Evolutionary conservation across 2,329 filamentous ascomycete species (phyloP), one percentile per base, ranked within the genome.

Genomic region (Colletotrichum acutatum): DNA sequence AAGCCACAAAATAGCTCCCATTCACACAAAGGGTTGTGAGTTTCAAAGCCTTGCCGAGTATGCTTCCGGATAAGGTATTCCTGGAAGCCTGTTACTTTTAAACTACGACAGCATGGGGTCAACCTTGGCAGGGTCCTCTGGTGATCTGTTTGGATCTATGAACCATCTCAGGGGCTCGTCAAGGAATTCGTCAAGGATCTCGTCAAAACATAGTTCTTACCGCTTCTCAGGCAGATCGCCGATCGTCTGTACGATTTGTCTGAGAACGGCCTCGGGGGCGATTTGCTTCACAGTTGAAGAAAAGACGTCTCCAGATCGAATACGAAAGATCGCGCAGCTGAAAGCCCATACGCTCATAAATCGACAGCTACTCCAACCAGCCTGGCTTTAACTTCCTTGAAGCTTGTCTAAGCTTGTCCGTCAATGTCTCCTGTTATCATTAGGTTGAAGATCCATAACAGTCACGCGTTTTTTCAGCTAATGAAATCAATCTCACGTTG

Each of bases 261-360:
- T 30, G 14, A 63, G 60, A 37, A 37, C 42, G 28, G 32, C 60
- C 14, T 22, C 7, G 2, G 4, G 42, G 42, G 49, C 42, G 14
- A 19, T 53, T 11, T 22, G 24, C 52, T 16, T 52, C 60, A 22
- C 30, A 63, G 24, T 32, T 22, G n/a, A 22, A 52, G 28, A 26
- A 63, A 5, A 28, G 37, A 2, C 14, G 22, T 32, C 24, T 49
- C 4, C 16, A 60, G 57, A 62, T 6, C 59, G 37, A 30, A 76
- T 34, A 14, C 72, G 73, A 30, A 74, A 75, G 32, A 76, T 65
- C 24, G 53, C 63, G 30, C 73, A 75, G 34, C 71, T 74, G 11
- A 77, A 67, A 24, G 76, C 76, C 76, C 77, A 77, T 32, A 78
- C 54, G 32, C 32, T 34, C 32, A 34, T 34, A 4, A 34, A 37